Conservation (phyloP, 179 eudicot genomes). For the Silene coronaria region DNA sequence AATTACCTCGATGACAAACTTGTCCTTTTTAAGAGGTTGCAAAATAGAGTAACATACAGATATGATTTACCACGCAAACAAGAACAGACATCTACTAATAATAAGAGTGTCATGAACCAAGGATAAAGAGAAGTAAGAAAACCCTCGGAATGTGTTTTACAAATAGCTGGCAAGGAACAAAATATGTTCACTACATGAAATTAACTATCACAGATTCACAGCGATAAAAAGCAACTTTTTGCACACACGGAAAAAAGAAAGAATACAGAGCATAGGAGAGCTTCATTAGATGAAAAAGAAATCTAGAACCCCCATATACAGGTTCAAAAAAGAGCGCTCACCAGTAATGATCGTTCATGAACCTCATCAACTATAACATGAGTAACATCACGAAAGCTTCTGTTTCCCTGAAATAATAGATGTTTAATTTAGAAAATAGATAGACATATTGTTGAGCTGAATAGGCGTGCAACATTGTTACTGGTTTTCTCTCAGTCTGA, state of each 20-base stretch:
- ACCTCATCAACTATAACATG: constrained; percentile 98
- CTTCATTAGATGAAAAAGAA: background rate
- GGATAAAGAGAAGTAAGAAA: background rate
- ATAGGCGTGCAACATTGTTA: background rate
- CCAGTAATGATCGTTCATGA: constrained; percentile 94
- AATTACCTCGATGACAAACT: background rate
- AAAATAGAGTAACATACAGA: background rate
- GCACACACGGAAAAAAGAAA: background rate
- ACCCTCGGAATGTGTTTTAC: background rate
- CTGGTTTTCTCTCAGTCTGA: background rate
- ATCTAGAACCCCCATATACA: background rate
- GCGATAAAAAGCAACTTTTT: background rate
- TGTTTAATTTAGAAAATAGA: background rate
- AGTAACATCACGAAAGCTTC: constrained; percentile 65
- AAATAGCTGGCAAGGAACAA: background rate
- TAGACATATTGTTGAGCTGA: background rate
- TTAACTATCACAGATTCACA: background rate
- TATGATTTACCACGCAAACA: background rate
- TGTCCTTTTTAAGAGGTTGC: background rate
- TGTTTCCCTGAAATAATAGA: constrained; percentile 61
- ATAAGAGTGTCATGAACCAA: constrained; percentile 1
- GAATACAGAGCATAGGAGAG: background rate
- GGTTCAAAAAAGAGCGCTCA: constrained; percentile 34
- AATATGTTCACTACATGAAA: background rate
- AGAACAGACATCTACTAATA: background rate